These are phyloP conservation scores for Arctium lappa DNA, from an alignment of 129 eudicot species.

Conservation along the genomic window DNA sequence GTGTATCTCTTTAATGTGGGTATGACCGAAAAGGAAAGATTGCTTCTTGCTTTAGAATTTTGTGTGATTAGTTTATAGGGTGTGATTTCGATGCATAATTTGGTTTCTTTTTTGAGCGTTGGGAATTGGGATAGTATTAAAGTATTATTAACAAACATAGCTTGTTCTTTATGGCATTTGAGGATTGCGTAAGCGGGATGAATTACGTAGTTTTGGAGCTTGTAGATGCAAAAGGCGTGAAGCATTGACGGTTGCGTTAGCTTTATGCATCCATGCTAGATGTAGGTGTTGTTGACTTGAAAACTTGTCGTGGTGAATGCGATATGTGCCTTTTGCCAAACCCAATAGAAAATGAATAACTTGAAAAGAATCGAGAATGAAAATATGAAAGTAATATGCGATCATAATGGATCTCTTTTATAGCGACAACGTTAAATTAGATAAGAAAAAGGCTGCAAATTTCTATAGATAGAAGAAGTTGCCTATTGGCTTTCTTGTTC, in stretches of 20 bases:
- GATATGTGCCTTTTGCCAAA: too few species aligned
- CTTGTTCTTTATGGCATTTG: not conserved
- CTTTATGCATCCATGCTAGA: too few species aligned
- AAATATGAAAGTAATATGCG: not conserved
- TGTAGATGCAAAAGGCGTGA: too few species aligned
- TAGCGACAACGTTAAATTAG: not conserved
- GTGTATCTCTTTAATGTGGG: slow-evolving; percentile 22
- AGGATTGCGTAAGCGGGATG: not conserved
- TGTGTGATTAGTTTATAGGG: not conserved
- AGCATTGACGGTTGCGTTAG: too few species aligned
- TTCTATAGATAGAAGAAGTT: not conserved
- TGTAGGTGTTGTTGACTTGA: too few species aligned
- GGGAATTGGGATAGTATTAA: not conserved
- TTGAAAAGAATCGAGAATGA: not conserved
- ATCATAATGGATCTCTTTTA: too few species aligned
- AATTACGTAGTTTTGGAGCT: not conserved
- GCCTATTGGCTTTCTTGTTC: not conserved
- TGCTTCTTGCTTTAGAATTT: slow-evolving; percentile 21
- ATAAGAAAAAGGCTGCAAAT: not conserved
- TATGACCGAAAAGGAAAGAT: slow-evolving; percentile 25
- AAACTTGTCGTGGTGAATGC: too few species aligned
- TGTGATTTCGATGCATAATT: not conserved
- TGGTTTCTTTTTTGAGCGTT: not conserved
- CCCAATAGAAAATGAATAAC: too few species aligned
- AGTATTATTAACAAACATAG: not conserved